Conservation (phyloP, 2,329 filamentous ascomycete species). For the Epichloe scottii region DNA sequence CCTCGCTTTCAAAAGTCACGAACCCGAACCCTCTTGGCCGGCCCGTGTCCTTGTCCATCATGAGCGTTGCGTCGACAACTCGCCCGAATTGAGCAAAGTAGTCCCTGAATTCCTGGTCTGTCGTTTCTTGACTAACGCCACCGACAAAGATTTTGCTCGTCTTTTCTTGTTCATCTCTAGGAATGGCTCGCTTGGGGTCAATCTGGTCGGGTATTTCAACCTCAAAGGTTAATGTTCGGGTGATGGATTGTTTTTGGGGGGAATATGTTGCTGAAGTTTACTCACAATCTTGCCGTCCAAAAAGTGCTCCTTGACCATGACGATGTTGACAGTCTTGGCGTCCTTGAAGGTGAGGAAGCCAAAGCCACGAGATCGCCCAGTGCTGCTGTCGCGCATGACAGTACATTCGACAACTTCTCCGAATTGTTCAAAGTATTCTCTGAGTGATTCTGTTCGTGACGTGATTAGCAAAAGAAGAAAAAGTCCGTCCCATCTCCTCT, state of each 20-base stretch:
- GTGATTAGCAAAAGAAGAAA: conserved; percentile 6
- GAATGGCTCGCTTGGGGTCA: conserved; percentile 94
- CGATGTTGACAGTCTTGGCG: conserved; percentile 93
- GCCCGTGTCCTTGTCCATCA: conserved; percentile 99
- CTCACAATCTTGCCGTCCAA: conserved; percentile 96
- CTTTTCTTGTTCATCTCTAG: conserved; percentile 93
- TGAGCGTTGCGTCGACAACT: conserved; percentile 91
- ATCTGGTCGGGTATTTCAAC: conserved; percentile 46
- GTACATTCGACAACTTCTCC: conserved; percentile 96
- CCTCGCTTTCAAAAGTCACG: conserved; percentile 93
- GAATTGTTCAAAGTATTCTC: conserved; percentile 95
- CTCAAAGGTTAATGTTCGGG: not conserved
- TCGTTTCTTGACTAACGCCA: conserved; percentile 93
- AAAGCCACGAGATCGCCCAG: conserved; percentile 87
- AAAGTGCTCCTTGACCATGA: conserved; percentile 99
- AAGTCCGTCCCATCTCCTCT: not conserved
- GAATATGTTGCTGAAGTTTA: not conserved
- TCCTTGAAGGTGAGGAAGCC: conserved; percentile 97
- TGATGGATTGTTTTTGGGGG: not conserved
- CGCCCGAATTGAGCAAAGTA: conserved; percentile 96
- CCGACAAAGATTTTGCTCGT: conserved; percentile 98
- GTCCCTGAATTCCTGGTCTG: conserved; percentile 87
- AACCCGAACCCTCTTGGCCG: conserved; percentile 93
- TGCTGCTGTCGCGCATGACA: conserved; percentile 95
- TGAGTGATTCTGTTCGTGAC: conserved; percentile 65